Evolutionary conservation across 2,329 filamentous ascomycete species (phyloP), one percentile per base, ranked within the genome.

Genomic region (Penicillium sp.): DNA sequence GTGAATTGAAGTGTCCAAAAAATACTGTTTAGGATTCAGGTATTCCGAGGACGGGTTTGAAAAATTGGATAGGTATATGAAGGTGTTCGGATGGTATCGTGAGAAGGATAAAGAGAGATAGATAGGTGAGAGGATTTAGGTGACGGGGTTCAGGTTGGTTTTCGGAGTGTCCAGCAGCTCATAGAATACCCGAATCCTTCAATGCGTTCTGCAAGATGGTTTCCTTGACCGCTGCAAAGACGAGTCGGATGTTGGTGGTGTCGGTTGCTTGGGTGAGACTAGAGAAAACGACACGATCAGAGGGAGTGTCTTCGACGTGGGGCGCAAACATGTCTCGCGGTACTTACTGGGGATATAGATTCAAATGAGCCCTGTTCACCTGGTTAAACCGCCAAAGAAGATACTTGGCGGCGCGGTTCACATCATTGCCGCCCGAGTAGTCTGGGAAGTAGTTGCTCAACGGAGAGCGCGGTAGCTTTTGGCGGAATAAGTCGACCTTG

Each of bases 231-330:
- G 95, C 95, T 37, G 94, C 95, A 79, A 99, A 99, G 53, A 99
- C 95, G 40, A 99, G 86, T 68, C 95, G 91, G 73, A 99, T 97
- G 75, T 99, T 99, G 56, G 93, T 97, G 4, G 95, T 99, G 78
- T 99, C 95, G 66, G 95, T 99, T 50, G 95, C 95, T 90, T 99
- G 95, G 37, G 95, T 99, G 65, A 99, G 86, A 79, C 94, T 98
- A 71, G 19, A 55, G 40, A n/a, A 15, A 54, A 61, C 8, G 38
- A n/a, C 63, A 76, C 65, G 73, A 70, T 72, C 28, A 45, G 53
- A 22, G 19, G 19, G 19, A 4, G 26, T 24, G n/a, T 26, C 38
- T 30, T 45, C 38, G n/a, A 17, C 13, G 10, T 15, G 38, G 37
- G n/a, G 24, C 17, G 28, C 22, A 42, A 45, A 45, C 9, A 33